phyloP scores from a whole-genome alignment of 2,329 filamentous ascomycete genomes.

The Colletotrichum godetiae region DNA sequence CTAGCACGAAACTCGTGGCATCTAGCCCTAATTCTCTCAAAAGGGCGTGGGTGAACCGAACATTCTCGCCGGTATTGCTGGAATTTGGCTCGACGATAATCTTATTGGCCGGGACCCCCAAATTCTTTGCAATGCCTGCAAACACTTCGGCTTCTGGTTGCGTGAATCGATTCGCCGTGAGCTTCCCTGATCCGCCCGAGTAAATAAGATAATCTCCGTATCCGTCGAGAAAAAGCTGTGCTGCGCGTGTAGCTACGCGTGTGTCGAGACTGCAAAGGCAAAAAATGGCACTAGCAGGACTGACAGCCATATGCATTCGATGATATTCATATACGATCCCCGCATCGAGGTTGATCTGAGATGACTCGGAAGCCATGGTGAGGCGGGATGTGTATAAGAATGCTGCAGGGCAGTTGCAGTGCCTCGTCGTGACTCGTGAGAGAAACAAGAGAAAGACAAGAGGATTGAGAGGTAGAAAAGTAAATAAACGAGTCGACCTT shows the following conservation, averaged over 20 bases:
- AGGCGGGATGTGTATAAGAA: too few relatives aligned
- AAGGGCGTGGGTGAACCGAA: constrained; percentile 54
- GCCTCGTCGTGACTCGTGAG: not conserved
- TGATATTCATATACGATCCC: constrained; percentile 56
- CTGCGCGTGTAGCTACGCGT: constrained; percentile 55
- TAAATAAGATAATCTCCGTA: constrained; percentile 54
- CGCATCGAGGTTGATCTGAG: constrained; percentile 44
- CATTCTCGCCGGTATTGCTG: constrained; percentile 60
- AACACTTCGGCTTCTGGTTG: constrained; percentile 56
- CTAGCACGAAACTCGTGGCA: constrained; percentile 50
- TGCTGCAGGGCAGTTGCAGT: not conserved
- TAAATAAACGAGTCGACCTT: not conserved
- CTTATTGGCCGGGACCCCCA: constrained; percentile 52
- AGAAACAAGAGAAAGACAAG: not conserved
- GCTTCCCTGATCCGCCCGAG: constrained; percentile 54
- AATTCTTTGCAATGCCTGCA: constrained; percentile 49
- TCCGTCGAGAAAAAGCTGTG: constrained; percentile 54
- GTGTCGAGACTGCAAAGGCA: constrained; percentile 60
- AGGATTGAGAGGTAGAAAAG: not conserved
- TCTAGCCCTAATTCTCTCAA: constrained; percentile 42
- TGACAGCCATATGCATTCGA: constrained; percentile 50
- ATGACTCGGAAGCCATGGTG: not conserved
- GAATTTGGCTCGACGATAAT: constrained; percentile 54
- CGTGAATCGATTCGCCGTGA: constrained; percentile 52
- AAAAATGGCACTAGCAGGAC: constrained; percentile 55